Conservation (phyloP, 345 rosid genomes). For the Lepidium didymum region DNA sequence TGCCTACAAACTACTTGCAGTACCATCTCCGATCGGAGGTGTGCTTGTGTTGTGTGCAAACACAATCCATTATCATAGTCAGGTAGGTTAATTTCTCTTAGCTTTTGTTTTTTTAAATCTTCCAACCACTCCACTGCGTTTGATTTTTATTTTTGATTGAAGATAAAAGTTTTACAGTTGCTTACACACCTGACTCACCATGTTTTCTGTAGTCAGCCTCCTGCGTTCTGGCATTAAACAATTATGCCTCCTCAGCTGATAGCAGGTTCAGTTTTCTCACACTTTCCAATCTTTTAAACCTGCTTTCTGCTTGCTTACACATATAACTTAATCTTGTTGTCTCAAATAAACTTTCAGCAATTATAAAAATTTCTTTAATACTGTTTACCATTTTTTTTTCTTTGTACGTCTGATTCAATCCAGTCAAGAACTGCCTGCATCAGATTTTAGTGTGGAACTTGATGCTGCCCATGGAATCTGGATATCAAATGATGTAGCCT, state of each 20-base stretch:
- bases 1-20: conserved; percentile 92
- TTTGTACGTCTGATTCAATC: conserved; percentile 19
- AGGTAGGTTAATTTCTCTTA: conserved; percentile 41
- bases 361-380: background rate
- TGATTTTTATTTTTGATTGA: background rate
- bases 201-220: conserved; percentile 76
- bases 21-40: conserved; percentile 96
- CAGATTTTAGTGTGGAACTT: conserved; percentile 81
- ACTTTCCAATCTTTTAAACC: background rate
- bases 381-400: conserved; percentile 8
- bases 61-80: conserved; percentile 87
- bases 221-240: conserved; percentile 79
- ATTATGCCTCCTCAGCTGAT: conserved; percentile 66
- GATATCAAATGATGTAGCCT: conserved; percentile 73
- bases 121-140: conserved; percentile 4
- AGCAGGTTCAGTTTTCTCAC: conserved; percentile 49
- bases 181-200: background rate
- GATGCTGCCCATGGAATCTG: conserved; percentile 91
- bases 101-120: conserved; percentile 8
- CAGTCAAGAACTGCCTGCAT: conserved; percentile 93
- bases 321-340: background rate
- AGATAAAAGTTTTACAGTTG: background rate
- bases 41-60: conserved; percentile 85
- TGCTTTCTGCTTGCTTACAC: conserved; percentile 5
- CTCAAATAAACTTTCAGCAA: background rate